These are phyloP conservation scores for Porcisia hertigi DNA, from an alignment of 208 protist species.

Conservation along the genomic window DNA sequence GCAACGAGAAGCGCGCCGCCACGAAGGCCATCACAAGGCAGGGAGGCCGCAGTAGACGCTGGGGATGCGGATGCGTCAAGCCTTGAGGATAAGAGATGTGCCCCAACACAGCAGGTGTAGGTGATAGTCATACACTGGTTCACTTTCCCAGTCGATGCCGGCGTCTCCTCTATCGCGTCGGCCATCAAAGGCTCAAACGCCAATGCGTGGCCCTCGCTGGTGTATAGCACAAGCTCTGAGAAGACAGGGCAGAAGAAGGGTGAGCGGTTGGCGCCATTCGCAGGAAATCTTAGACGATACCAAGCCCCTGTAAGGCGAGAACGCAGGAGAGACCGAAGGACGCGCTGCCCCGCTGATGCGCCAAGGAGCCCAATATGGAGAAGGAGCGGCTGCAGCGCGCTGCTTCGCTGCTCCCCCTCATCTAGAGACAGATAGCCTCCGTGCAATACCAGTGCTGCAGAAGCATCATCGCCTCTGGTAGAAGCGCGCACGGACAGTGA, in stretches of 20 bases:
- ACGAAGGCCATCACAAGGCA: not conserved
- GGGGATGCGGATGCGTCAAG: not conserved
- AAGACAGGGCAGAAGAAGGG: not conserved
- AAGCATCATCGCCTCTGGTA: not conserved
- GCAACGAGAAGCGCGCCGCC: conserved; percentile 19
- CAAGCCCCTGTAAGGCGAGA: conserved; percentile 12
- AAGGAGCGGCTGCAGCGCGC: conserved; percentile 10
- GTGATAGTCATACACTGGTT: not conserved
- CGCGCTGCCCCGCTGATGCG: conserved; percentile 2
- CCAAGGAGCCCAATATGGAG: conserved; percentile 22
- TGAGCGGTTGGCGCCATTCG: not conserved
- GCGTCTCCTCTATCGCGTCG: not conserved
- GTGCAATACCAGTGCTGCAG: conserved; percentile 16
- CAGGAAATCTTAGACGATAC: conserved; percentile 4
- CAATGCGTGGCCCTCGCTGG: conserved; percentile 17
- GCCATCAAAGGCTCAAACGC: conserved; percentile 19
- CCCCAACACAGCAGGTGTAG: conserved; percentile 24
- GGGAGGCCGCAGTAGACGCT: not conserved
- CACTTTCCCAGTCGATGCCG: not conserved
- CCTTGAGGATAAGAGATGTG: conserved; percentile 9
- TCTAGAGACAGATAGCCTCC: conserved; percentile 10
- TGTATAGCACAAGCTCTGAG: conserved; percentile 17
- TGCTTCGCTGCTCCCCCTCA: conserved; percentile 1
- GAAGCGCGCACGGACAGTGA: no score
- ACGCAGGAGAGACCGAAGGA: conserved; percentile 18